Conservation (phyloP, 306 rosid genomes). For the Pterocarpus macrocarpus region DNA sequence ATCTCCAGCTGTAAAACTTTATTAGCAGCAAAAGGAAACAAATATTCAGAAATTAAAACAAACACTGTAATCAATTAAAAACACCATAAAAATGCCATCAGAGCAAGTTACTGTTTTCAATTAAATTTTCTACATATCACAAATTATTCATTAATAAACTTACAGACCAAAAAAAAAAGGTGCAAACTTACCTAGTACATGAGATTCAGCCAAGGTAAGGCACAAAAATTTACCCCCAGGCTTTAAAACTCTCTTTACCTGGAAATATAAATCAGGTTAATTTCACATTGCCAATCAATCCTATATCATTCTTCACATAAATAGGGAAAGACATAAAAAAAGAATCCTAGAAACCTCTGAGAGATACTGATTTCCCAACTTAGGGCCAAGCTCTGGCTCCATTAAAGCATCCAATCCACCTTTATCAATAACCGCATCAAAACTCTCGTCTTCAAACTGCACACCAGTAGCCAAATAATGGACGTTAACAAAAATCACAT, state of each 20-base stretch:
- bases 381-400: constrained; percentile 94
- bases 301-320: constrained; percentile 4
- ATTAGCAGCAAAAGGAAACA: not conserved
- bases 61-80: constrained; percentile 22
- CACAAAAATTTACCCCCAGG: constrained; percentile 88
- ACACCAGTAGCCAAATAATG: not conserved
- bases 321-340: not conserved
- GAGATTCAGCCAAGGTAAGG: constrained; percentile 90
- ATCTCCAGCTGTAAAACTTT: not conserved
- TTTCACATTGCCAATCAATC: constrained; percentile 23
- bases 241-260: constrained; percentile 87
- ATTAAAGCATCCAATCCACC: constrained; percentile 97
- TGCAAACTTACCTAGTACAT: constrained; percentile 73
- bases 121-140: constrained; percentile 11
- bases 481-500: not conserved
- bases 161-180: not conserved
- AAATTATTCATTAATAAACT: not conserved
- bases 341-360: constrained; percentile 63
- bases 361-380: constrained; percentile 78
- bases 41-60: constrained; percentile 3
- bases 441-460: constrained; percentile 70
- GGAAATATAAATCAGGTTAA: constrained; percentile 20
- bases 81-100: constrained; percentile 9
- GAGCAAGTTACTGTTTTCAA: not conserved
- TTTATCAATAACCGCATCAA: constrained; percentile 78